Conservation (phyloP, 2,329 filamentous ascomycete species). For the Fusarium verticillioides region DNA sequence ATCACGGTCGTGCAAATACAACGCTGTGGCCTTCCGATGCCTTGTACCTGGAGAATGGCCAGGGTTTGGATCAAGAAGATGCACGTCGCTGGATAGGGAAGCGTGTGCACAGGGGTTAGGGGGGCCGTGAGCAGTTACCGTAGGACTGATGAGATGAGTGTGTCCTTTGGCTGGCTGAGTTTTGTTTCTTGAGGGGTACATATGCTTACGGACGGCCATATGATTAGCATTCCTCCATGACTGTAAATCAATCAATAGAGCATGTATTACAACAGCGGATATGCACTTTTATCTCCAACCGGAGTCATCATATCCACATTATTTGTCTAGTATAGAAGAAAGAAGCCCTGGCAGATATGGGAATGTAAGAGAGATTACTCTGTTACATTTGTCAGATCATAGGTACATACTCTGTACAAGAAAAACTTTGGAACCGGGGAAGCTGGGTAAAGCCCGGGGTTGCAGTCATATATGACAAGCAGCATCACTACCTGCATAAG, state of each 20-base stretch:
- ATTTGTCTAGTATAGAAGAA: background rate
- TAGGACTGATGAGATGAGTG: constrained; percentile 24
- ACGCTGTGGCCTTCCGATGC: constrained; percentile 26
- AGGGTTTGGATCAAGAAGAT: constrained; percentile 32
- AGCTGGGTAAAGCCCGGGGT: constrained; percentile 14
- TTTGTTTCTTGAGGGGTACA: background rate
- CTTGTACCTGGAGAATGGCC: constrained; percentile 34
- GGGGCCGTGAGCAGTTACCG: constrained; percentile 27
- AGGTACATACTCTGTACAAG: background rate
- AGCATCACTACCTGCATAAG: constrained; percentile 21
- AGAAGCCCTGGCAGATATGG: background rate
- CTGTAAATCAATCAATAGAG: background rate
- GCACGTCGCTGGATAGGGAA: constrained; percentile 45
- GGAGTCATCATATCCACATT: background rate
- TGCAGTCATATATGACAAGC: constrained; percentile 35
- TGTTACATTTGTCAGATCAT: constrained; percentile 26
- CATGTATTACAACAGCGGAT: background rate
- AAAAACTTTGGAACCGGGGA: constrained; percentile 12
- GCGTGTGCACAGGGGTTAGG: constrained; percentile 37
- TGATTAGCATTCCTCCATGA: constrained; percentile 7
- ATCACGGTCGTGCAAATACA: constrained; percentile 19
- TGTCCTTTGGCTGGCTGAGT: constrained; percentile 14
- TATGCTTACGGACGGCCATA: constrained; percentile 10
- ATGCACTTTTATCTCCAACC: background rate
- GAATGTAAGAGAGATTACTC: background rate